Base-by-base conservation (phyloP, 352 stramenopile species). In the Phytophthora tentaculata region DNA sequence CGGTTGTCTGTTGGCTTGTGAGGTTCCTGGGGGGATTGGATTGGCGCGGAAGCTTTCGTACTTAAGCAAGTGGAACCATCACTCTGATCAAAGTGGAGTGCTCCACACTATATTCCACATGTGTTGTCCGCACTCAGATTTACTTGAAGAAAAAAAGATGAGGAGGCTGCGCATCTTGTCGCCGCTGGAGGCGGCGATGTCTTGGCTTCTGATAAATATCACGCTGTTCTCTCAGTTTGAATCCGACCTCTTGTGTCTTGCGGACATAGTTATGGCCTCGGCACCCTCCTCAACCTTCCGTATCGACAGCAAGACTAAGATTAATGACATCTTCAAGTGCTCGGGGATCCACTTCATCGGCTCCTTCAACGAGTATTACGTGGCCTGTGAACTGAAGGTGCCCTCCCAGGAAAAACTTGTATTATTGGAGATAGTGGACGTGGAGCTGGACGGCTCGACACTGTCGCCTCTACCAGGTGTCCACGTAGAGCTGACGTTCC, bases 331-430 rank as follows among this genome's bases (percentile, higher is more conserved):
- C 20, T 89, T 89, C 67, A 70, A 94, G 83, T 95, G 87, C 57
- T 92, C 84, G 0, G 56, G 65, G 1, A 59, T 86, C 19, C 80
- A 81, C 48, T 79, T 83, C 1, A 93, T 96, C 26, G 88, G 88
- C 16, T 84, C 73, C 37, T 96, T 89, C 71, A 94, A 96, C 61
- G 88, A 96, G 56, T 93, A 90, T 60, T 96, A 89, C 62, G 81
- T 92, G 10, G 61, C 77, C n/a, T 96, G 88, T 53, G 64, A 71
- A 43, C 70, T 94, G 12, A n/a, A 41, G 3, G 50, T 81, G n/a
- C 73, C 77, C 12, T 66, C 60, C 12, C 71, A 74, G 22, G 68
- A 73, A 12, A 37, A 24, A 10, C 10, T 91, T 5, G 50, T 64
- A 10, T 26, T 79, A 19, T 62, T 92, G 22, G 68, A 80, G 47